Evolutionary conservation across 1,284 basidiomycete species (phyloP), one percentile per base, ranked within the genome.

Genomic region (Fomitopsis palustris): DNA sequence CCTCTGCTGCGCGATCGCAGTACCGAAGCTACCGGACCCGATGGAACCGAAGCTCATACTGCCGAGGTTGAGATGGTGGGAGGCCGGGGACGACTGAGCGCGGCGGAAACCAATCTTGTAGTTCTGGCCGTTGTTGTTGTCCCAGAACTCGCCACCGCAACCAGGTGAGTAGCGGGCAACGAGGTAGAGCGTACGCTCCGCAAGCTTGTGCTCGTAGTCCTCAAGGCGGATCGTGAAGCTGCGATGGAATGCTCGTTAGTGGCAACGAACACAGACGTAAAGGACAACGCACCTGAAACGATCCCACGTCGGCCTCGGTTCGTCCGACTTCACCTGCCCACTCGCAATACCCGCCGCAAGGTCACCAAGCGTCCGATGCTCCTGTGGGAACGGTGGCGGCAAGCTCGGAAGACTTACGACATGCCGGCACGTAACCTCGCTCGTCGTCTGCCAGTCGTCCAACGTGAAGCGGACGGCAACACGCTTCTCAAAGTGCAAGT

Each of bases 381-480:
- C 64, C 8, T 61, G 65, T 19, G 69, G 70, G 70, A 74, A 64
- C 60, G 69, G 69, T 76, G 80, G 62, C 70, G 85, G 71, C 70
- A 75, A 54, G 45, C 71, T 71, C 59, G 80, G 75, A 43, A 87
- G 64, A 56, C 83, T 83, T 53, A 83, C 83, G 58, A 84, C 78
- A 70, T 88, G 83, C 35, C 81, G 80, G 16, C 85, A 90, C 29
- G 81, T 78, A 19, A 97, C 93, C 73, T 98, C 96, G 54, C 87
- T 91, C 1, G 92, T 93, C 1, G 95, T 98, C 65, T 90, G 85
- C 96, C 96, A 98, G 61, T 91, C 86, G 73, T 98, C 96, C 55
- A 96, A 79, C 1, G 96, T 98, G 74, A 96, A 98, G 14, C 96
- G 82, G 0, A 96, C 83, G 1, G 85, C 87, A 55, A 98, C 89